Conservation (phyloP, 495 filamentous ascomycete genomes). For the Podospora pseudocomata region DNA sequence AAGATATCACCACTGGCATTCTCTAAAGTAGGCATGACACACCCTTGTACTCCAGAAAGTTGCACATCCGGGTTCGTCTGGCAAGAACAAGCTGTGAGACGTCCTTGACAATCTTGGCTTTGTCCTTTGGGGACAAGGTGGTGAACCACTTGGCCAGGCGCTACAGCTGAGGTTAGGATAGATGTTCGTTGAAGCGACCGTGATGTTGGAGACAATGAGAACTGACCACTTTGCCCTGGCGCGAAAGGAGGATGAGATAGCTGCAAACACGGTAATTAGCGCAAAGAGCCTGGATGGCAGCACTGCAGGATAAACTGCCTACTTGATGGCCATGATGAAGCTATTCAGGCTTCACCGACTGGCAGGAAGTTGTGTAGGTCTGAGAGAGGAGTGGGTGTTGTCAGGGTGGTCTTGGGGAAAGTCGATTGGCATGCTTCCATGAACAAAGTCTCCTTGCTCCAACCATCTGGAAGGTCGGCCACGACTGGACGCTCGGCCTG, state of each 20-base stretch:
- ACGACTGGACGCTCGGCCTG: conserved; percentile 6
- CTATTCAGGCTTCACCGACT: conserved; percentile 32
- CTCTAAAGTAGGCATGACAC: neutral
- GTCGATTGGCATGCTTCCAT: conserved; percentile 5
- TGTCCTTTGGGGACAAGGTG: conserved; percentile 94
- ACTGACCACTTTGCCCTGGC: conserved; percentile 97
- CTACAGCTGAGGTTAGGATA: conserved; percentile 46
- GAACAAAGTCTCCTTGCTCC: conserved; percentile 1
- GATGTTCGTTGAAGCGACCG: conserved; percentile 21
- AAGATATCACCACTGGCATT: conserved; percentile 5
- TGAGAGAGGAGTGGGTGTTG: conserved; percentile 11
- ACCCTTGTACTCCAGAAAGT: conserved; percentile 99
- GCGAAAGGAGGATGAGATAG: conserved; percentile 94
- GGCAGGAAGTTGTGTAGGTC: conserved; percentile 15
- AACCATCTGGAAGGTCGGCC: conserved; percentile 16
- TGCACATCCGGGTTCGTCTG: conserved; percentile 96
- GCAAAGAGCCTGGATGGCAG: neutral
- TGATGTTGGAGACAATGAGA: conserved; percentile 42
- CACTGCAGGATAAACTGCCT: conserved; percentile 18
- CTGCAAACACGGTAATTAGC: conserved; percentile 45
- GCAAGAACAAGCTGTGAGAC: conserved; percentile 97
- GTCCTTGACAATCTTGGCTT: conserved; percentile 99
- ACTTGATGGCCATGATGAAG: conserved; percentile 50
- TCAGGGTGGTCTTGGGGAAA: conserved; percentile 6
- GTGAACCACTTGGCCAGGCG: conserved; percentile 99